Percentiles rank a stretch among this genome's conserved stretches.
phyloP scores from a whole-genome alignment of 108 stramenopile species.

The Aurantiochytrium sp. region DNA sequence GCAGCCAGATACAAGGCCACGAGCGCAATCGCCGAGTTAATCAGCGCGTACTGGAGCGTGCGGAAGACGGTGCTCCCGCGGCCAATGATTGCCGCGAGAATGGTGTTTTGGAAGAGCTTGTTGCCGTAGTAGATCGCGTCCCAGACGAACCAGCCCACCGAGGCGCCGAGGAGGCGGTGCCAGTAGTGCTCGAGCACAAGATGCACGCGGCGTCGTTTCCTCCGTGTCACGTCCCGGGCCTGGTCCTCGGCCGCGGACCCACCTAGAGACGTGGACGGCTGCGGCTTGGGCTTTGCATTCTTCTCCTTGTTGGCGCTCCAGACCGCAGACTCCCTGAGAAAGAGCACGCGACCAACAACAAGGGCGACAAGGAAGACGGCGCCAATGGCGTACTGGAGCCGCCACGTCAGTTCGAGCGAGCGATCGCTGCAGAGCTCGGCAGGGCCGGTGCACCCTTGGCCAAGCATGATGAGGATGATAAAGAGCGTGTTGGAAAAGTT shows the following conservation, averaged over 20 bases:
- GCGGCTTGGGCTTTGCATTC: background rate
- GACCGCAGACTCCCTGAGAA: background rate
- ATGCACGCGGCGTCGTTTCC: background rate
- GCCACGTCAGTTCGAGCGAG: constrained; percentile 33
- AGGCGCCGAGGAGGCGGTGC: constrained; percentile 46
- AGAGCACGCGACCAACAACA: background rate
- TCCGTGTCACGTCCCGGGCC: no score
- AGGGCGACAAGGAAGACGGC: background rate
- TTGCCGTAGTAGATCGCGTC: constrained; percentile 60
- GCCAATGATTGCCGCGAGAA: background rate
- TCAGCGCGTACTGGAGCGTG: background rate
- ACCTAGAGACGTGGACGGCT: no score
- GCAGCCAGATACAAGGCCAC: constrained; percentile 53
- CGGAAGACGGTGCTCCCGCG: background rate
- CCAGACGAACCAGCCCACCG: constrained; percentile 56
- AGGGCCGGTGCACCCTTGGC: constrained; percentile 3
- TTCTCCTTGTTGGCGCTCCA: background rate
- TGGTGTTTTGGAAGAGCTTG: constrained; percentile 21
- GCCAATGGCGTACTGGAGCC: constrained; percentile 19
- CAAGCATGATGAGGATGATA: background rate
- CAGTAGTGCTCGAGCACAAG: background rate
- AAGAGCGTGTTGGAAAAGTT: constrained; percentile 1
- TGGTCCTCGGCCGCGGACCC: no score
- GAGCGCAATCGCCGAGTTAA: constrained; percentile 41
- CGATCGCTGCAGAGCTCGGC: constrained; percentile 28